A percentile compares a stretch with the other conserved stretches of the same genome.
phyloP scores from a whole-genome alignment of 805 yeast genomes.

The Starmerella sp. region DNA sequence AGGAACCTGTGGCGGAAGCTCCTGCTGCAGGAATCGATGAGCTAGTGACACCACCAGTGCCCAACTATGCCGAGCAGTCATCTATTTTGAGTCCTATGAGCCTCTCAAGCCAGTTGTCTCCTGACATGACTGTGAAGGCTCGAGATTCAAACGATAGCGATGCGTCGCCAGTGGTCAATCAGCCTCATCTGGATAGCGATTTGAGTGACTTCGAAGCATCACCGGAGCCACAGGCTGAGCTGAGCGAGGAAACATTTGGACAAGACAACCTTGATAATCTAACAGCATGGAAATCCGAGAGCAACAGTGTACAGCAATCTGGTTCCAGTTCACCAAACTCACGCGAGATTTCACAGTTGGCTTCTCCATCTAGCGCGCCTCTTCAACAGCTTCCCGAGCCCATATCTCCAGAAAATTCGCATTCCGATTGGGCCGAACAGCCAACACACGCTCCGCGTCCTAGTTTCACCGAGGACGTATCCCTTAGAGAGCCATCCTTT shows the following conservation, averaged over 20 bases:
- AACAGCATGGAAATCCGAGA: background rate
- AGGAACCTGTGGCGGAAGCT: background rate
- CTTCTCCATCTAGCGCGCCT: background rate
- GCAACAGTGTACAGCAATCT: background rate
- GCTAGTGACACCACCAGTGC: background rate
- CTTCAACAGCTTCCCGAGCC: background rate
- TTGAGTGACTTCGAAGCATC: conserved; percentile 11
- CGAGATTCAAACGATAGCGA: background rate
- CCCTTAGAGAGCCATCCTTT: conserved; percentile 13
- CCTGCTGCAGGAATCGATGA: conserved; percentile 1
- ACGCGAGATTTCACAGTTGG: background rate
- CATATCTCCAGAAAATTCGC: background rate
- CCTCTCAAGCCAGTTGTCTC: background rate
- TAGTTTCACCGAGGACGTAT: conserved; percentile 2
- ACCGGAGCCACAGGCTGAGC: background rate
- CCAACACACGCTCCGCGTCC: too few relatives aligned
- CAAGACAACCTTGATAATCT: background rate
- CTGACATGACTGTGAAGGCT: background rate
- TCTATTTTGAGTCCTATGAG: background rate
- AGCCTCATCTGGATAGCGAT: conserved; percentile 17
- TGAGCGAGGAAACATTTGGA: background rate
- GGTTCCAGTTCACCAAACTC: background rate
- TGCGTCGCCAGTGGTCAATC: background rate
- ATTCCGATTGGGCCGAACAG: background rate
- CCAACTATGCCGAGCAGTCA: too few relatives aligned